Conservation (phyloP, 2,329 filamentous ascomycete genomes). For the Botryotinia convoluta region DNA sequence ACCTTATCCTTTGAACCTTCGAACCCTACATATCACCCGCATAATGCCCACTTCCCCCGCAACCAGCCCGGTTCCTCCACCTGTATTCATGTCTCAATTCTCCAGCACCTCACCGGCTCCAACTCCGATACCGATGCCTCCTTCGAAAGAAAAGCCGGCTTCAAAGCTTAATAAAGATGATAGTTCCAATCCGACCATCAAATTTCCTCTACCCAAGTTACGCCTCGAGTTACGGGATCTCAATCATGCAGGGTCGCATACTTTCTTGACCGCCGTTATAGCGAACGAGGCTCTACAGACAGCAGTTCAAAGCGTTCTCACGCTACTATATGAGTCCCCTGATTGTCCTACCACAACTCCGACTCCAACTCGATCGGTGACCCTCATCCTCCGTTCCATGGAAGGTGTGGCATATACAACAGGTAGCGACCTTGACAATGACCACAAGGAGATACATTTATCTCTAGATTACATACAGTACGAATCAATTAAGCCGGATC, state of each 20-base stretch:
- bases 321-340: slow-evolving; percentile 64
- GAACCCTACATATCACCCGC: slow-evolving; percentile 9
- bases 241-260: slow-evolving; percentile 55
- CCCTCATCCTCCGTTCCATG: slow-evolving; percentile 76
- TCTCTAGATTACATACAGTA: slow-evolving; percentile 69
- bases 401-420: slow-evolving; percentile 86
- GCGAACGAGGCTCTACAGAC: slow-evolving; percentile 58
- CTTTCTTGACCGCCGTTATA: slow-evolving; percentile 68
- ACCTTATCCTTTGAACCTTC: neutral
- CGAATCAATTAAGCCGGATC: slow-evolving; percentile 41
- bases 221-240: slow-evolving; percentile 60
- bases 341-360: slow-evolving; percentile 40
- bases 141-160: slow-evolving; percentile 14
- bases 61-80: slow-evolving; percentile 27
- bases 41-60: slow-evolving; percentile 25
- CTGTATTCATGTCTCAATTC: slow-evolving; percentile 32
- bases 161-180: slow-evolving; percentile 3
- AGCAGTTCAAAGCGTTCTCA: slow-evolving; percentile 66
- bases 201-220: slow-evolving; percentile 52
- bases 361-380: slow-evolving; percentile 78
- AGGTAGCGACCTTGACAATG: slow-evolving; percentile 71
- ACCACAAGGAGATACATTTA: slow-evolving; percentile 93
- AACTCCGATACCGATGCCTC: slow-evolving; percentile 23
- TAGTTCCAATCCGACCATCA: slow-evolving; percentile 7
- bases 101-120: slow-evolving; percentile 22